Evolutionary conservation across 305 asterid genomes (phyloP), one percentile per base, ranked within the genome.

Genomic region (Solanum hybrid): DNA sequence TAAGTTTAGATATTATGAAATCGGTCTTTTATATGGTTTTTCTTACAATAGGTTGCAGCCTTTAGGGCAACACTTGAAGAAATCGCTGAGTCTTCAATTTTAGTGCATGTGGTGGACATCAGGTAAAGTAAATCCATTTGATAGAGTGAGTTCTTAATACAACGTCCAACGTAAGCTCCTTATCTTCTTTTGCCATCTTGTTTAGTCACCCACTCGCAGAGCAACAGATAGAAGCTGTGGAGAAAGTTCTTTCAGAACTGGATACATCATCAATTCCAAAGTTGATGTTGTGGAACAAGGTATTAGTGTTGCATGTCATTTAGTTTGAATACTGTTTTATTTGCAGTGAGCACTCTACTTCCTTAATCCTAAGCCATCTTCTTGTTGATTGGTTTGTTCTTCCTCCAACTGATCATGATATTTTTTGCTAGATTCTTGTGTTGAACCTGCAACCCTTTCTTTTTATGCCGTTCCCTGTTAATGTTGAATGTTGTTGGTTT

Each of bases 21-120:
- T 84, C 11, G n/a, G 22, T 37, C 72, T 29, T 79, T 90, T 88
- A 85, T 79, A 89, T 64, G 77, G 86, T 88, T 89, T 76, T 91
- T 91, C 88, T 92, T 82, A 51, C 87, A 86, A 76, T 91, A 97
- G 98, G 94, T 97, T 85, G 99, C 99, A 92, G 99, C 99, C 85
- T 97, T 97, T 91, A 93, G 99, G 93, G 99, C 99, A 89, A 97
- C 99, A 42, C 93, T 96, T 80, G 99, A 97, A 92, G 99, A 97
- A 90, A 97, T 97, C 85, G 92, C 95, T 1, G 99, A 97, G 92
- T 96, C 99, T 36, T 95, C 98, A 35, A 97, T 97, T 91, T 86
- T 97, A 91, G 99, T 97, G 87, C 99, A 97, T 90, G 98, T 97
- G 85, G 99, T 93, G 93, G 99, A 97, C 94, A 94, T 97, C 60